Percentiles rank a stretch among this genome's conserved stretches.
These are phyloP conservation scores for Mortierella hygrophila DNA, from an alignment of 192 early-diverging fungal species.

Conservation along the genomic window DNA sequence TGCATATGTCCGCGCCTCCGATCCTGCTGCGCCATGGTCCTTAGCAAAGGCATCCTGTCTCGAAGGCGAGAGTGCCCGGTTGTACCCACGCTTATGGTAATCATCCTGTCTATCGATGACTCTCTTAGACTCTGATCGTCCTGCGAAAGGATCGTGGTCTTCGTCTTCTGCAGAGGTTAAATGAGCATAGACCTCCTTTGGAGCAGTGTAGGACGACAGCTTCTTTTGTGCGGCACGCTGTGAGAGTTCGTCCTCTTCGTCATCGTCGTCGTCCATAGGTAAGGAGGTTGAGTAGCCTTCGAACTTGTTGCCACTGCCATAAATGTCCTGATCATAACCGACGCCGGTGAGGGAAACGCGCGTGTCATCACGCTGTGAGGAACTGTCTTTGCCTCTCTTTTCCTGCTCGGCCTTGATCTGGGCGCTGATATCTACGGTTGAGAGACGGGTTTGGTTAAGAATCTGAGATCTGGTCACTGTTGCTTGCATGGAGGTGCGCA, in stretches of 20 bases:
- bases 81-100: constrained; percentile 85
- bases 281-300: constrained; percentile 79
- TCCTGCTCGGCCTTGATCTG: constrained; percentile 56
- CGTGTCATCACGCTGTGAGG: constrained; percentile 57
- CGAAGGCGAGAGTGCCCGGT: constrained; percentile 85
- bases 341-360: constrained; percentile 57
- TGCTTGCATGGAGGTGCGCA: not conserved
- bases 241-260: constrained; percentile 65
- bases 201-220: constrained; percentile 83
- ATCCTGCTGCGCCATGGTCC: constrained; percentile 47
- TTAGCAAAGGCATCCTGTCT: constrained; percentile 82
- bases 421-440: constrained; percentile 41
- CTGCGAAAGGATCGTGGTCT: constrained; percentile 75
- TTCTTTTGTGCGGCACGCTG: constrained; percentile 56
- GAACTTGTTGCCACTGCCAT: constrained; percentile 74
- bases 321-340: constrained; percentile 82
- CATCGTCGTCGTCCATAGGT: constrained; percentile 65
- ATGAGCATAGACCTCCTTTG: constrained; percentile 83
- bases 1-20: constrained; percentile 77
- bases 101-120: constrained; percentile 91
- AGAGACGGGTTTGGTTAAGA: not conserved
- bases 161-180: constrained; percentile 66
- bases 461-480: not conserved
- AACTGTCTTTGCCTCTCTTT: constrained; percentile 31
- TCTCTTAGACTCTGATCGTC: constrained; percentile 63